phyloP scores from a whole-genome alignment of 129 eudicot species.

The sunflower (Helianthus annuus) region HanXRQr2.0-SUNRISE NC_035444.2:4942897-4943396 shows the following conservation, averaged over 20 bases:
- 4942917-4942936: slow-evolving; percentile 61
- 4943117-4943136: slow-evolving; percentile 55
- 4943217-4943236: slow-evolving; percentile 48
- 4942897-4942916: slow-evolving; percentile 63
- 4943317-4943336: slow-evolving; percentile 53
- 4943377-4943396: slow-evolving; percentile 55
- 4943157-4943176: slow-evolving; percentile 83
- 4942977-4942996: slow-evolving; percentile 55
- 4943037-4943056: slow-evolving; percentile 56
- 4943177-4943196: slow-evolving; percentile 63
- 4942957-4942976: slow-evolving; percentile 73
- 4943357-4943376: slow-evolving; percentile 64
- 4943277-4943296: slow-evolving; percentile 54
- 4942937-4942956: slow-evolving; percentile 68
- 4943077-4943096: slow-evolving; percentile 78
- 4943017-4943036: slow-evolving; percentile 74
- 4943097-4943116: slow-evolving; percentile 60
- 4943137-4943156: slow-evolving; percentile 41
- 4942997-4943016: slow-evolving; percentile 52
- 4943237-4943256: slow-evolving; percentile 75
- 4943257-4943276: slow-evolving; percentile 70
- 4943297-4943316: slow-evolving; percentile 67
- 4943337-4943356: slow-evolving; percentile 73
- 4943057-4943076: slow-evolving; percentile 59
- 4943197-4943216: slow-evolving; percentile 42